Base-by-base conservation (phyloP, 2,329 filamentous ascomycete genomes). In the Falciphora oryzae region DNA sequence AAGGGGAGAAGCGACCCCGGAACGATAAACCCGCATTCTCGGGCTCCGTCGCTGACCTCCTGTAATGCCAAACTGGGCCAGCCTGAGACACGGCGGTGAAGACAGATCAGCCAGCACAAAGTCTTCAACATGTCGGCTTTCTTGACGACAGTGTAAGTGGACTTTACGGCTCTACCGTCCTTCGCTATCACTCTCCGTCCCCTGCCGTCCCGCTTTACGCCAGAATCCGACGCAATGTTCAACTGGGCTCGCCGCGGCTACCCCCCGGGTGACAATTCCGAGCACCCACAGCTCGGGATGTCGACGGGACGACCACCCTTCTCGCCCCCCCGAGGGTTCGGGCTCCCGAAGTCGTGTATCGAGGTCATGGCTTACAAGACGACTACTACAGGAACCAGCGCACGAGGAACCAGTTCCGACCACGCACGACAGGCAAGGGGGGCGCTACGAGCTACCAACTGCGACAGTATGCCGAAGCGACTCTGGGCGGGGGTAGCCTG, bases 401-500 rank as follows among this genome's bases (percentile, higher is more conserved):
- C 73, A 92, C 91, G 70, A 88, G 91, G 77, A 93, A 91, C 73
- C 91, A 95, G 70, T 98, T 98, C 82, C 92, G 93, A 74, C 92
- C 94, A 53, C 91, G 93, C 73, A 89, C 89, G 67, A 81, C 89
- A 58, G 90, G 89, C 73, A 96, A 95, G 76, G 93, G 93, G 65
- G 96, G 92, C 64, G 91, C 87, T 71, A 96, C 84, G 31, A 86
- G 83, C 76, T 96, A 96, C 81, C 95, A 98, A 79, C 83, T 99
- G 70, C 90, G 95, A 77, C 95, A 99, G 77, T 99, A 98, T 83
- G 95, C 95, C 63, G 96, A 99, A 77, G 95, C 96, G 59, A 99
- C 95, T 14, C 84, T 99, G 53, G 95, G 95, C 50, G 96, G 92
- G 71, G 95, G 95, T 61, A 97, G 93, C 78, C 80, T 99, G 78